Base-by-base conservation (phyloP, 1,284 basidiomycete species). In the Vanrija sp. region DNA sequence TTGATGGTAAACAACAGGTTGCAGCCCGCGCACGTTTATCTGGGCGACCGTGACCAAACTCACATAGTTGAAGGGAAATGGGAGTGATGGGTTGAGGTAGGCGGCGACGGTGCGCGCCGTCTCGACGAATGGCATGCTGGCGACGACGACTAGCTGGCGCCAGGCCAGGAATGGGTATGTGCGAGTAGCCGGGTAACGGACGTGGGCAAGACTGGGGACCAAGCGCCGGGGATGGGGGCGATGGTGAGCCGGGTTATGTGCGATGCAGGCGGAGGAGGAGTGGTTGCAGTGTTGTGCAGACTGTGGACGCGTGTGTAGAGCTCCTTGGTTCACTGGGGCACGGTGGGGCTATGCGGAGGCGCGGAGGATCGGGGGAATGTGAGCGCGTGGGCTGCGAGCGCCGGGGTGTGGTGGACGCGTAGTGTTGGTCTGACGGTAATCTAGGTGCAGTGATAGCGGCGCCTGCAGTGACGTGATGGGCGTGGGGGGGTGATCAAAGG, bases 1-100 rank as follows among this genome's bases (percentile, higher is more conserved):
- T 46, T 18, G 49, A n/a, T 38, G n/a, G n/a, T 18, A n/a, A 34
- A 12, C 34, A 12, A 15, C 34, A 5, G 14, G 2, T 12, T 12
- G 9, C 10, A 34, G 34, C 9, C 9, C 34, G 34, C 12, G 34
- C 34, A 34, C 34, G 34, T 40, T 40, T 18, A 40, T 15, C 18
- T 14, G 28, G 1, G 19, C n/a, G n/a, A n/a, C 40, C 5, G 16
- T 6, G 40, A 12, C 9, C 40, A 45, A n/a, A 50, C 54, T 38
- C 40, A 61, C 59, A 38, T 61, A 61, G 53, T 49, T 57, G 52
- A 61, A 38, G 1, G 59, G 59, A 12, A 44, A 28, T 4, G 59
- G 59, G 9, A 61, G 53, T n/a, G 49, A 43, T 3, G 59, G 59
- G 21, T 54, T 18, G 16, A 57, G 34, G 50, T 34, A 34, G 34